Evolutionary conservation across 164 flowering plant genomes (phyloP), one percentile per base, ranked within the genome.

Genomic region (Berberis thunbergii): DNA sequence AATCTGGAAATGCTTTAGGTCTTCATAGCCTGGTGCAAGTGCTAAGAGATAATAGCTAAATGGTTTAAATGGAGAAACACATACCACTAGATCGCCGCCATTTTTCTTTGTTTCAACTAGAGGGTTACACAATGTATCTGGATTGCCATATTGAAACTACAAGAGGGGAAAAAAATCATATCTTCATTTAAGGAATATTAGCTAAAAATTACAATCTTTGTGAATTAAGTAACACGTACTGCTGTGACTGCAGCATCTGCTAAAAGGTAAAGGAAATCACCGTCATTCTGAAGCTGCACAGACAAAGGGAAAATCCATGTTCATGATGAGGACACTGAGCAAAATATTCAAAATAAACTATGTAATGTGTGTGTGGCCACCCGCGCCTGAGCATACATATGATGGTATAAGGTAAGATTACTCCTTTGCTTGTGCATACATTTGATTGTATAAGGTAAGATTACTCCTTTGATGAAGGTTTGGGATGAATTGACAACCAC

Each of bases 101-200:
- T 57, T 71, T 52, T 85, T 84, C 74, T 86, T 86, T 54, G 97
- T 96, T 79, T 87, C 71, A 66, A 84, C 80, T 56, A 95, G 81
- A 49, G 97, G 97, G 66, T 72, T 43, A 73, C 99, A 95, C 46
- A 91, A 73, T 61, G 38, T 57, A 76, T 95, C 97, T 66, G 97
- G 99, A 74, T 86, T 87, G 49, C 99, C 99, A 78, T 95, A 95
- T 73, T 95, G 99, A 74, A 95, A 80, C 97, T 95, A 90, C 62
- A 79, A 69, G 63, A 2, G 45, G 48, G 13, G 12, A 2, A 6
- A 57, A 57, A 7, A 4, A 41, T 48, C 4, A 3, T 2, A 52
- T 7, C 11, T 52, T 5, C 11, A 26, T 52, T 6, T 12, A 52
- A 10, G 8, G 49, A 46, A 46, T 4, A 46, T 52, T 52, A 7